phyloP scores from a whole-genome alignment of 1,139 yeast species.

The Saccharomyces pastorianus region DNA sequence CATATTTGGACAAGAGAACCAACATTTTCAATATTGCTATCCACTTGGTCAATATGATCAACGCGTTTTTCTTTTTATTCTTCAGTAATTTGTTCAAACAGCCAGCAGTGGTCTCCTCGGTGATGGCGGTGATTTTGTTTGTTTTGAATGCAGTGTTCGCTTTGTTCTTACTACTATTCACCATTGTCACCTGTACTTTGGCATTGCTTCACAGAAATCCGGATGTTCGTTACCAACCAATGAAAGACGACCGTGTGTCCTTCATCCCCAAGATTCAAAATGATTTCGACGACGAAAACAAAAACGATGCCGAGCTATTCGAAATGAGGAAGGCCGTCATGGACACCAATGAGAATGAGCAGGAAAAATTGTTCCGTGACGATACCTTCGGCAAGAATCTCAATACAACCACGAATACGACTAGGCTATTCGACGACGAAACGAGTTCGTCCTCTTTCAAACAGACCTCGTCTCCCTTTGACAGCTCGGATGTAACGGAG shows the following conservation, averaged over 20 bases:
- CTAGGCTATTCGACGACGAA: conserved; percentile 23
- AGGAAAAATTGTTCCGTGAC: conserved; percentile 24
- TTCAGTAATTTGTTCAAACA: conserved; percentile 79
- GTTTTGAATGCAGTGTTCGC: conserved; percentile 86
- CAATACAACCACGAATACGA: conserved; percentile 8
- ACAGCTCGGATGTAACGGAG: conserved; percentile 10
- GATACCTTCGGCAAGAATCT: conserved; percentile 18
- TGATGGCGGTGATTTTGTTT: conserved; percentile 89
- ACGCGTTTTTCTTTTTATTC: conserved; percentile 79
- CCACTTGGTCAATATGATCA: conserved; percentile 67
- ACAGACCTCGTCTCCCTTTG: conserved; percentile 6
- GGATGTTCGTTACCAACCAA: conserved; percentile 90
- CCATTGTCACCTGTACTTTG: conserved; percentile 76
- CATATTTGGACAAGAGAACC: conserved; percentile 91
- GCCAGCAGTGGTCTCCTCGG: conserved; percentile 80
- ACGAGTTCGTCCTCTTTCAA: conserved; percentile 22
- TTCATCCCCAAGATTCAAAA: conserved; percentile 50
- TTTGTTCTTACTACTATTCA: conserved; percentile 68
- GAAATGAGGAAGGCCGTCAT: conserved; percentile 87
- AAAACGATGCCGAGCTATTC: conserved; percentile 53
- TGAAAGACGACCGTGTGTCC: conserved; percentile 93
- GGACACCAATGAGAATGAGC: conserved; percentile 57
- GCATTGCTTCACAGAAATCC: conserved; percentile 87
- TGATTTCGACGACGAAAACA: conserved; percentile 30
- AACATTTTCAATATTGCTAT: conserved; percentile 85